Evolutionary conservation across 768 basidiomycete genomes (phyloP), one percentile per base, ranked within the genome.

Genomic region (Xerocomellus amylosporus): DNA sequence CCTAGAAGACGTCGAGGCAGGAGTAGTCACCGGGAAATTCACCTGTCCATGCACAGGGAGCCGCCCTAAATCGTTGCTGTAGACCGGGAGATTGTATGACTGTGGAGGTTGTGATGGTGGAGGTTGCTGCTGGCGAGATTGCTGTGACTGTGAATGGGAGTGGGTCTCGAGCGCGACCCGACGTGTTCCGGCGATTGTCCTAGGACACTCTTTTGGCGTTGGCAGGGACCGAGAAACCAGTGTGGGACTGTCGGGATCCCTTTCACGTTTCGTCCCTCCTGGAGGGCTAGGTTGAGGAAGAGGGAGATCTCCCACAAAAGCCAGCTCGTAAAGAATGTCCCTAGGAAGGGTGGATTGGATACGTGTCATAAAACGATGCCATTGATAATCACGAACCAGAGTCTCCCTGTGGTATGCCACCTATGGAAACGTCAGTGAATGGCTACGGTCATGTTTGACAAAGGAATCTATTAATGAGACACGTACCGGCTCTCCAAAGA

Each of bases 271-370:
- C 58, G 80, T 76, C 15, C 68, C 76, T 5, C 77, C 71, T 0
- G 70, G 63, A 5, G 84, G 82, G 48, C 79, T 82, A 0, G 76
- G 63, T 46, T 79, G 76, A 2, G 87, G 87, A 6, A 88, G 74
- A 0, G 86, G 87, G 0, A 89, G 74, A 22, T 88, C 85, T 2
- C 87, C 86, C 5, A 84, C 86, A 0, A 79, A 84, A 4, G 87
- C 85, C 1, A 90, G 74, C 58, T 90, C 86, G 58, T 82, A 88
- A 19, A 89, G 70, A 39, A 90, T 79, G 60, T 88, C 86, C 86
- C 87, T 88, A 55, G 12, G 12, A 47, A 40, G 5, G 1, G 24
- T 14, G 1, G 26, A 47, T n/a, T 2, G n/a, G 36, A 19, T 19
- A 14, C 22, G 22, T 8, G 17, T 22, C 28, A 26, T 38, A n/a